These are phyloP conservation scores for Sordariomycetes sp. DNA, from an alignment of 2,329 filamentous ascomycete species.

Conservation along the genomic window DNA sequence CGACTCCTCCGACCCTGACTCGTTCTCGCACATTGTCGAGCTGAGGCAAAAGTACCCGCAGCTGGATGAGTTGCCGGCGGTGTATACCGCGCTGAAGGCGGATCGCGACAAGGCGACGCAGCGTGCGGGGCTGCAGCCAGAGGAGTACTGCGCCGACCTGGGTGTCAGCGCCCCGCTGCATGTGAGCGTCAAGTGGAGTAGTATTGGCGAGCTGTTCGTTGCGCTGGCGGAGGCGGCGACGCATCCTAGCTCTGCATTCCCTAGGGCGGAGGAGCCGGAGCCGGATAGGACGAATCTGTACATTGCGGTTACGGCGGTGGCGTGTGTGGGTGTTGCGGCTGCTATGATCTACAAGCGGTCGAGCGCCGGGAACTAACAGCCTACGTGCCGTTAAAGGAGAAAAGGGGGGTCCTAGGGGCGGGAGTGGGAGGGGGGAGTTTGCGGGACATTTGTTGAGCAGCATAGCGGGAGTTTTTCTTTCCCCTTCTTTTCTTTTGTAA, in stretches of 20 bases:
- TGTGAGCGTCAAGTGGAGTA: constrained; percentile 88
- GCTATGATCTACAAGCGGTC: constrained; percentile 52
- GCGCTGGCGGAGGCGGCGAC: constrained; percentile 83
- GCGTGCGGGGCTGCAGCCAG: constrained; percentile 77
- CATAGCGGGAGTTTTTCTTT: not conserved
- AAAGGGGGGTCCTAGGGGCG: not conserved
- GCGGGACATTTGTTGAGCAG: not conserved
- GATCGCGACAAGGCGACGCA: constrained; percentile 97
- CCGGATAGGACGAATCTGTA: constrained; percentile 78
- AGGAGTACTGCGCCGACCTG: constrained; percentile 73
- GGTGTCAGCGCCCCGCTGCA: constrained; percentile 88
- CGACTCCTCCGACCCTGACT: constrained; percentile 93
- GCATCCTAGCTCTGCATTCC: constrained; percentile 77
- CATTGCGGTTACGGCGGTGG: constrained; percentile 65
- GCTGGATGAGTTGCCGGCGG: constrained; percentile 75
- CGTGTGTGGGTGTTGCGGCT: constrained; percentile 48
- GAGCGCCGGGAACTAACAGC: constrained; percentile 12
- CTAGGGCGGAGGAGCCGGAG: constrained; percentile 75
- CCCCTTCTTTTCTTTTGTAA: not conserved
- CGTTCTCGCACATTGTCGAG: constrained; percentile 80
- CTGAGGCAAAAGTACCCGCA: constrained; percentile 69
- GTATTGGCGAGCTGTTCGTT: constrained; percentile 88
- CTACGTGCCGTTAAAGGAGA: not conserved
- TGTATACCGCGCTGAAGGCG: constrained; percentile 89
- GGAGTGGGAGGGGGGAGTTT: not conserved